Conservation (phyloP, 2,329 filamentous ascomycete genomes). For the Aureobasidium subglaciale region DNA sequence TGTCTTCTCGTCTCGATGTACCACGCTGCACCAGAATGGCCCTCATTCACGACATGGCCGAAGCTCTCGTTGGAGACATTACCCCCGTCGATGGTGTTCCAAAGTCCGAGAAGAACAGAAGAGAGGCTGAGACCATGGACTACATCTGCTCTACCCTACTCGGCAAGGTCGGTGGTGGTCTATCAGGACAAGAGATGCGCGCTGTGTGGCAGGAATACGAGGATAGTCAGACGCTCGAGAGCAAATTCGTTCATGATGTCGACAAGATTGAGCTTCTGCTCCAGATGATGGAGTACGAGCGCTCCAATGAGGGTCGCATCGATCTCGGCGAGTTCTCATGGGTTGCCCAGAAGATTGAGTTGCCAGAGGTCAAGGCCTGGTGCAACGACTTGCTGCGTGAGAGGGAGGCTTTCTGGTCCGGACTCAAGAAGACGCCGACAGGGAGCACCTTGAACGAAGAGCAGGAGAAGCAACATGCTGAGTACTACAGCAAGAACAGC, state of each 20-base stretch:
- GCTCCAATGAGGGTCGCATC: slow-evolving; percentile 53
- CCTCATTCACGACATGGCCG: slow-evolving; percentile 95
- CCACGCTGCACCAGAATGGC: slow-evolving; percentile 89
- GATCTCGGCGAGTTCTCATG: slow-evolving; percentile 83
- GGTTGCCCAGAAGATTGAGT: slow-evolving; percentile 64
- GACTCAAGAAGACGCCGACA: slow-evolving; percentile 23
- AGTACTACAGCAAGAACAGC: slow-evolving; percentile 27
- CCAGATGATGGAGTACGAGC: slow-evolving; percentile 97
- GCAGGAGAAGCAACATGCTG: slow-evolving; percentile 26
- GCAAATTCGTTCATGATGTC: slow-evolving; percentile 87
- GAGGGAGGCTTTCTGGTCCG: slow-evolving; percentile 64
- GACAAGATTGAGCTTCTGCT: slow-evolving; percentile 94
- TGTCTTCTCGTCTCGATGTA: slow-evolving; percentile 67
- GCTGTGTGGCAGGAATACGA: slow-evolving; percentile 94
- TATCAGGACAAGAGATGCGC: slow-evolving; percentile 62
- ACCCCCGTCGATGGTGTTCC: slow-evolving; percentile 81
- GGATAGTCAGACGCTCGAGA: slow-evolving; percentile 74
- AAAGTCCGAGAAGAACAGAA: slow-evolving; percentile 81
- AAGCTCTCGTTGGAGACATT: slow-evolving; percentile 90
- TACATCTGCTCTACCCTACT: slow-evolving; percentile 71
- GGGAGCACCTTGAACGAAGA: slow-evolving; percentile 22
- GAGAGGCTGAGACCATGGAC: slow-evolving; percentile 86
- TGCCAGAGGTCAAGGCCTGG: slow-evolving; percentile 77
- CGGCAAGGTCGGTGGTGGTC: slow-evolving; percentile 65
- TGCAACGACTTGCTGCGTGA: slow-evolving; percentile 68